phyloP scores from a whole-genome alignment of 768 basidiomycete species.

The Kwoniella pini region DNA sequence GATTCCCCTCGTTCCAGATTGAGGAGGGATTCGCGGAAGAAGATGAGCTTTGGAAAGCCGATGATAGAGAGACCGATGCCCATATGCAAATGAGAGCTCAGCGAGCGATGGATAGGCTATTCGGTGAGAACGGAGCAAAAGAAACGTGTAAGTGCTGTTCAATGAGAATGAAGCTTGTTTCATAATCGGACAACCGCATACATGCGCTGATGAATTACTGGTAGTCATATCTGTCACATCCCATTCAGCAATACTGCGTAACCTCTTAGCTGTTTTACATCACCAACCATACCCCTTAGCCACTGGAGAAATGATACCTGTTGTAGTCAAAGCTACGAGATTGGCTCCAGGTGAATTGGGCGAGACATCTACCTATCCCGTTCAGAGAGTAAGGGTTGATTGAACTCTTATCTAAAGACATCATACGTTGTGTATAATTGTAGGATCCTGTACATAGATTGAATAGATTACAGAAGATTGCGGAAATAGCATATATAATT shows the following conservation, averaged over 20 bases:
- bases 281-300: conserved; percentile 47
- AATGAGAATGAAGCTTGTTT: too few species aligned
- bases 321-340: conserved; percentile 48
- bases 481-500: too few species aligned
- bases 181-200: too few species aligned
- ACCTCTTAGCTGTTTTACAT: conserved; percentile 44
- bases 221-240: conserved; percentile 50
- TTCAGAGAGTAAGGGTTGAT: too few species aligned
- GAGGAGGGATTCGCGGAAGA: conserved; percentile 48
- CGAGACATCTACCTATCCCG: too few species aligned
- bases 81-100: conserved; percentile 44
- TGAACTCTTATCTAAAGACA: too few species aligned
- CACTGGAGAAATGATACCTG: conserved; percentile 54
- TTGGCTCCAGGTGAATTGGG: background rate
- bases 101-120: conserved; percentile 44
- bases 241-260: conserved; percentile 47
- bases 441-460: too few species aligned
- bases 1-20: conserved; percentile 47
- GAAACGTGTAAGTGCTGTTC: conserved; percentile 44
- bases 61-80: conserved; percentile 47
- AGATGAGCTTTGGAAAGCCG: conserved; percentile 49
- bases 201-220: background rate
- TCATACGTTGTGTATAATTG: too few species aligned
- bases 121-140: conserved; percentile 35
- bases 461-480: too few species aligned